Evolutionary conservation across 495 filamentous ascomycete genomes (phyloP).

Genomic region (Astrothelium subdiscretum): DNA sequence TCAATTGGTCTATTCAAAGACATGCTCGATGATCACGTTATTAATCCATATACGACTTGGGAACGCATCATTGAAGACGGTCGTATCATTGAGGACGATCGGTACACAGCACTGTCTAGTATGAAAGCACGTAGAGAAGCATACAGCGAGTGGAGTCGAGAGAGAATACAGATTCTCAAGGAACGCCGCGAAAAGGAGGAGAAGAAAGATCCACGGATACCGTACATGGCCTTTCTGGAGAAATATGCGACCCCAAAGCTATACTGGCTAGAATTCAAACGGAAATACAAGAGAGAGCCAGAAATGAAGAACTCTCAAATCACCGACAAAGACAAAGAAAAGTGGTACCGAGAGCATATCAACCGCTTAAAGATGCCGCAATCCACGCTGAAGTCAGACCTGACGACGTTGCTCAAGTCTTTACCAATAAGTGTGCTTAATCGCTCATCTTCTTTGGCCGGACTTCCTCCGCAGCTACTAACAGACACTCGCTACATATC

Average conservation of each 20-base stretch:
- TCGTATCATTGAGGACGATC: constrained; percentile 70
- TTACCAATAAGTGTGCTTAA: constrained; percentile 55
- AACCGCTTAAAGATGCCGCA: constrained; percentile 63
- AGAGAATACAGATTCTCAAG: constrained; percentile 57
- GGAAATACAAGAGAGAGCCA: constrained; percentile 72
- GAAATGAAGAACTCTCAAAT: constrained; percentile 69
- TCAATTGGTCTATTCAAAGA: constrained; percentile 62
- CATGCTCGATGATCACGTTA: constrained; percentile 65
- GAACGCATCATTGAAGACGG: constrained; percentile 74
- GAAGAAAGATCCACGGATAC: constrained; percentile 74
- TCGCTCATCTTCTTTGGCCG: constrained; percentile 46
- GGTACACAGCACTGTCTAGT: constrained; percentile 71
- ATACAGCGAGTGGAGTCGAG: constrained; percentile 69
- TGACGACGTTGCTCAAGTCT: constrained; percentile 63
- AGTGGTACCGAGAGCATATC: constrained; percentile 81
- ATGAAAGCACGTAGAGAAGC: constrained; percentile 72
- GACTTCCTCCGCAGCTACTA: constrained; percentile 57
- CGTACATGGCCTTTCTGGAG: constrained; percentile 73
- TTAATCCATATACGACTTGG: constrained; percentile 88
- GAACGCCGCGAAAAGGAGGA: constrained; percentile 63
- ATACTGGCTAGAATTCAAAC: constrained; percentile 93
- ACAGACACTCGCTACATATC: constrained; percentile 73
- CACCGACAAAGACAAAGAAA: constrained; percentile 80
- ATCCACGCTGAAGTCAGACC: constrained; percentile 63
- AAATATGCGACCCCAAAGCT: constrained; percentile 75